Conservation (phyloP, 495 filamentous ascomycete genomes). For the Monascus purpureus region DNA sequence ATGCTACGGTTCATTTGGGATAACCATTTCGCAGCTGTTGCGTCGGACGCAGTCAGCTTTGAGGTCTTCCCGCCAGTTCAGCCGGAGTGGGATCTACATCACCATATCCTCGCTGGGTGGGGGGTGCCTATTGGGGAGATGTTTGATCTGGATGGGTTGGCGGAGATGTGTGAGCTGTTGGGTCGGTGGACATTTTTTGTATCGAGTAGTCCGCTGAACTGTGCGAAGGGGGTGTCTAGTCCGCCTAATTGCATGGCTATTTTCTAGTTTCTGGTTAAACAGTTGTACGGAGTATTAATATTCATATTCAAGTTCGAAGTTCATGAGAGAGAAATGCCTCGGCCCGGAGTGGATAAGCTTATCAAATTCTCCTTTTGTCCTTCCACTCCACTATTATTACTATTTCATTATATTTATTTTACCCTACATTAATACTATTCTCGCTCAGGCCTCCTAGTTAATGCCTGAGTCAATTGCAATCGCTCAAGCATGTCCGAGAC, state of each 20-base stretch:
- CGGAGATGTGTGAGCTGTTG: constrained; percentile 34
- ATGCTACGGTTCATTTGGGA: constrained; percentile 57
- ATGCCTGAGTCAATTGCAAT: too few relatives aligned
- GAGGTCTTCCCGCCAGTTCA: constrained; percentile 46
- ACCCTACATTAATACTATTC: too few relatives aligned
- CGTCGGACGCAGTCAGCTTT: constrained; percentile 50
- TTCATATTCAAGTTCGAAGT: too few relatives aligned
- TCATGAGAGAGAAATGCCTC: too few relatives aligned
- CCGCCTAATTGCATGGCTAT: constrained; percentile 36
- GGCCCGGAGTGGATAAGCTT: too few relatives aligned
- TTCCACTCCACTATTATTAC: too few relatives aligned
- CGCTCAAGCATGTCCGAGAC: constrained; percentile 10
- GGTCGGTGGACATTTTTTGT: constrained; percentile 61
- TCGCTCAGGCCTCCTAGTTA: too few relatives aligned
- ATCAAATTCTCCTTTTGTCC: too few relatives aligned
- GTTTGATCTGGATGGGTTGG: constrained; percentile 46
- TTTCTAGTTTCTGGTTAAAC: constrained; percentile 18
- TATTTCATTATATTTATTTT: too few relatives aligned
- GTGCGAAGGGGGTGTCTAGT: constrained; percentile 28
- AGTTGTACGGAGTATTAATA: too few relatives aligned
- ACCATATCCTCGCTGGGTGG: constrained; percentile 54
- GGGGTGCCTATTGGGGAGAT: constrained; percentile 54
- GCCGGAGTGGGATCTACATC: constrained; percentile 42
- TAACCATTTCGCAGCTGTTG: constrained; percentile 53
- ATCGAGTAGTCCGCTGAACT: constrained; percentile 49